Evolutionary conservation across 768 basidiomycete genomes (phyloP).

Genomic region (Mrakia hoshinonis): DNA sequence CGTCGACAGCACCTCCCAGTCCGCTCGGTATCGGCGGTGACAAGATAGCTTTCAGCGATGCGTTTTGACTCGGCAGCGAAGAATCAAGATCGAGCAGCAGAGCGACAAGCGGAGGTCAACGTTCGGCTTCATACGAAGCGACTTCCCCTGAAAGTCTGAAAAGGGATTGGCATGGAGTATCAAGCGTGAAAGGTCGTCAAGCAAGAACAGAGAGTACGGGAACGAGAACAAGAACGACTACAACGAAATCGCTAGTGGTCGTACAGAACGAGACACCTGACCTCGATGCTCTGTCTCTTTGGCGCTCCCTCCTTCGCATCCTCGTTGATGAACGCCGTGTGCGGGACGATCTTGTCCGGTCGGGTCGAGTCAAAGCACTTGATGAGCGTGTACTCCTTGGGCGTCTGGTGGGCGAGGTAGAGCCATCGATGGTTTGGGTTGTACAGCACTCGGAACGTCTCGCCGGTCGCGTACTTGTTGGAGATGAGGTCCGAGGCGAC

Average conservation of each 20-base stretch:
- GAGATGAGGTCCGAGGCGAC: constrained; percentile 15
- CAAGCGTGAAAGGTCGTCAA: background rate
- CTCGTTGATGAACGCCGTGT: constrained; percentile 27
- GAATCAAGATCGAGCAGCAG: too few species aligned
- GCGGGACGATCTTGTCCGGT: constrained; percentile 23
- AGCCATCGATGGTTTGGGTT: background rate
- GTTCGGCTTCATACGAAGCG: too few species aligned
- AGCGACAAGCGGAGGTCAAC: too few species aligned
- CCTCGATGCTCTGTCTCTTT: constrained; percentile 27
- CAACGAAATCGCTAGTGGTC: background rate
- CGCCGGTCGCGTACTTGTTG: constrained; percentile 6
- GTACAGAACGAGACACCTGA: constrained; percentile 27
- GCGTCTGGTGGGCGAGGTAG: constrained; percentile 23
- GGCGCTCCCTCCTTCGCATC: background rate
- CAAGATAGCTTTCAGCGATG: too few species aligned
- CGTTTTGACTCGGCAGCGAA: too few species aligned
- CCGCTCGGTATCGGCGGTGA: too few species aligned
- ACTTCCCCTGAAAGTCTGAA: too few species aligned
- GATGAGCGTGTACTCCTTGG: constrained; percentile 8
- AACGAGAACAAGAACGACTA: background rate
- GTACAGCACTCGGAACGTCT: constrained; percentile 3
- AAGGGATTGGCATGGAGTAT: too few species aligned
- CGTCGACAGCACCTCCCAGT: too few species aligned
- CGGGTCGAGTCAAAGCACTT: constrained; percentile 21
- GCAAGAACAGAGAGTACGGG: background rate